phyloP scores from a whole-genome alignment of 805 yeast species.

The Candida bentonensis region DNA sequence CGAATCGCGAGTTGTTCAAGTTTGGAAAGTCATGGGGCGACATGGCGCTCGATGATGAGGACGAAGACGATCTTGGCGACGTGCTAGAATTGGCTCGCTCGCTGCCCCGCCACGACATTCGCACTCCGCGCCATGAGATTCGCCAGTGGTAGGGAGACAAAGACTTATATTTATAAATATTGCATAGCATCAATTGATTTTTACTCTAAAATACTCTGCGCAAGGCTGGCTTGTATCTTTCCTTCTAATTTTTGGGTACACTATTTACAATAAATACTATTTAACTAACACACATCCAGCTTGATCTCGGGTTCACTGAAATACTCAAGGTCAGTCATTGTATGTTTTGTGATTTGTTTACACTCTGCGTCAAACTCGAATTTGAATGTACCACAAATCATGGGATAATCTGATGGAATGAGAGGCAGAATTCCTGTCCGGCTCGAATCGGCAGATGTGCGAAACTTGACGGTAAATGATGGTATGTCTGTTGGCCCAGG shows the following conservation, averaged over 20 bases:
- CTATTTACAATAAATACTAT: slow-evolving; percentile 2
- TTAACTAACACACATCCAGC: background rate
- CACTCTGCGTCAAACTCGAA: slow-evolving; percentile 18
- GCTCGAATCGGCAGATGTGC: slow-evolving; percentile 5
- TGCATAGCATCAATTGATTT: background rate
- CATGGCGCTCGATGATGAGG: slow-evolving; percentile 15
- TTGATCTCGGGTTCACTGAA: slow-evolving; percentile 15
- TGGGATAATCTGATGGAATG: slow-evolving; percentile 22
- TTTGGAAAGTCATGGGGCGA: slow-evolving; percentile 20
- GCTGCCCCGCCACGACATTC: background rate
- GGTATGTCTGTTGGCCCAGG: slow-evolving; percentile 6
- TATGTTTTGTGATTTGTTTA: slow-evolving; percentile 15
- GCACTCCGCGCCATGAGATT: too few relatives aligned
- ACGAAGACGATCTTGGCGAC: slow-evolving; percentile 7
- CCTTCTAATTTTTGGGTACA: background rate
- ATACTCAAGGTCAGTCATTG: slow-evolving; percentile 22
- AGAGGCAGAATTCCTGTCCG: slow-evolving; percentile 15
- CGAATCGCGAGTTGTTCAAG: slow-evolving; percentile 13
- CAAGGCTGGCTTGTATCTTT: too few relatives aligned
- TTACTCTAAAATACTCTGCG: too few relatives aligned
- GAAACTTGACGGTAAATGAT: slow-evolving; percentile 2
- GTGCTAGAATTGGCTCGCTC: background rate
- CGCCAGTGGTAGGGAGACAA: too few relatives aligned
- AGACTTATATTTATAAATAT: background rate
- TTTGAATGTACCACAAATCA: slow-evolving; percentile 23